These are phyloP conservation scores for Hygrocybe punicea DNA, from an alignment of 768 basidiomycete species.

Conservation along the genomic window DNA sequence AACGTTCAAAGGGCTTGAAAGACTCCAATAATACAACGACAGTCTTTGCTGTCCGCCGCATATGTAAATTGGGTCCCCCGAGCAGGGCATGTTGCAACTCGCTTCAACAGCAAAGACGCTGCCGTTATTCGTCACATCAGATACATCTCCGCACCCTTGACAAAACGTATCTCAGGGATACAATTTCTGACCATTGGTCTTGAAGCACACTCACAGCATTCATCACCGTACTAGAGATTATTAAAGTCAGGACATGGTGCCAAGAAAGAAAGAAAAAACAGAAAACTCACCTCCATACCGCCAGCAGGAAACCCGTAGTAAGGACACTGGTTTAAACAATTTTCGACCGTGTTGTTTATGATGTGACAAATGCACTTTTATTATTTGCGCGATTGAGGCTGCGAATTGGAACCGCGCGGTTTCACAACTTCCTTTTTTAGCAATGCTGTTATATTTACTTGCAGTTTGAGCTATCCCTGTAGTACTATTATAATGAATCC, in stretches of 20 bases:
- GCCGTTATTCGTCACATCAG: slow-evolving; percentile 45
- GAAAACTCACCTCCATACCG: slow-evolving; percentile 49
- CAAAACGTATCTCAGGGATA: not conserved
- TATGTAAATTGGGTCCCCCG: slow-evolving; percentile 65
- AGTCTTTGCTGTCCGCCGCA: slow-evolving; percentile 61
- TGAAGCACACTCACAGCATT: slow-evolving; percentile 59
- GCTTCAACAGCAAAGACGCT: slow-evolving; percentile 40
- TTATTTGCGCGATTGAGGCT: too few species aligned
- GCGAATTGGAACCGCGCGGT: too few species aligned
- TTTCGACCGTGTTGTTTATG: slow-evolving; percentile 65
- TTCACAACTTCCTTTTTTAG: too few species aligned
- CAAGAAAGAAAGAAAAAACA: not conserved
- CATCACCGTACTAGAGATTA: slow-evolving; percentile 44
- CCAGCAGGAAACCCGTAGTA: slow-evolving; percentile 69
- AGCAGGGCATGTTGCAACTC: slow-evolving; percentile 54
- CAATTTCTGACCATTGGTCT: not conserved
- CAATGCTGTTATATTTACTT: too few species aligned
- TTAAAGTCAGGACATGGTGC: not conserved
- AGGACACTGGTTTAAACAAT: slow-evolving; percentile 66
- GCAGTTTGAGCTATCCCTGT: too few species aligned
- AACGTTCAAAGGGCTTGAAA: slow-evolving; percentile 44
- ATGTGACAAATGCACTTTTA: too few species aligned
- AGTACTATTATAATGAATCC: too few species aligned
- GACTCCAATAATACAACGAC: slow-evolving; percentile 51
- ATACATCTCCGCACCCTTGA: slow-evolving; percentile 67